Conservation (phyloP, 1,284 basidiomycete genomes). For the Coniferiporia weirii region DNA sequence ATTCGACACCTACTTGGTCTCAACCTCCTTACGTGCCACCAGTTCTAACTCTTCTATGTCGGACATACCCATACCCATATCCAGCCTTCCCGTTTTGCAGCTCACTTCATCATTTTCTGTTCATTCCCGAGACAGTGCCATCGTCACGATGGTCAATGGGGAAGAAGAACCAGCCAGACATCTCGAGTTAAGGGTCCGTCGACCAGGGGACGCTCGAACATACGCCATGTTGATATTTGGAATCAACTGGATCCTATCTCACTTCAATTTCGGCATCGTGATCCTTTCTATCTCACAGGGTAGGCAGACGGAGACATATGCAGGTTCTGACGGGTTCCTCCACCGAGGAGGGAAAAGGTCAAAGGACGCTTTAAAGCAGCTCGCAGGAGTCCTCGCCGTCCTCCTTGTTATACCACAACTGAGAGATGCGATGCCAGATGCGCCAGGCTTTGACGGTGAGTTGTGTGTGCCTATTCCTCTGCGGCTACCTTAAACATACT, state of each 20-base stretch:
- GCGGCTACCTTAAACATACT: conserved; percentile 3
- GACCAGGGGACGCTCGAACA: conserved; percentile 40
- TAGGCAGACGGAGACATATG: not conserved
- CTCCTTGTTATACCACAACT: conserved; percentile 46
- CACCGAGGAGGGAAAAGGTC: conserved; percentile 27
- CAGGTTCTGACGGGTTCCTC: not conserved
- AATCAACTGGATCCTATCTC: conserved; percentile 49
- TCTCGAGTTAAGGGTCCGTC: conserved; percentile 38
- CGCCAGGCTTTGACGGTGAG: conserved; percentile 50
- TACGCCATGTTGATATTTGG: conserved; percentile 45
- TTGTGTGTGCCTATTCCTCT: conserved; percentile 8
- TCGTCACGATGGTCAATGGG: conserved; percentile 25
- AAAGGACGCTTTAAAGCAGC: conserved; percentile 33
- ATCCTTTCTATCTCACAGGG: conserved; percentile 30
- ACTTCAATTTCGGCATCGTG: conserved; percentile 42
- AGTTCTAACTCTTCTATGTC: conserved; percentile 20
- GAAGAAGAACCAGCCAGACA: conserved; percentile 32
- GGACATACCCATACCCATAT: conserved; percentile 36
- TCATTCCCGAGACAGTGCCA: conserved; percentile 36
- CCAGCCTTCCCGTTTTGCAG: conserved; percentile 38
- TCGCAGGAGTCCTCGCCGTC: conserved; percentile 37
- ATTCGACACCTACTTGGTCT: conserved; percentile 50
- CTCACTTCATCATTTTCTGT: conserved; percentile 46
- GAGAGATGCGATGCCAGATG: conserved; percentile 52
- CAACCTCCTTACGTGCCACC: conserved; percentile 41